Evolutionary conservation across 2,329 filamentous ascomycete species (phyloP), one percentile per base, ranked within the genome.

Genomic region (Venturia asperata): DNA sequence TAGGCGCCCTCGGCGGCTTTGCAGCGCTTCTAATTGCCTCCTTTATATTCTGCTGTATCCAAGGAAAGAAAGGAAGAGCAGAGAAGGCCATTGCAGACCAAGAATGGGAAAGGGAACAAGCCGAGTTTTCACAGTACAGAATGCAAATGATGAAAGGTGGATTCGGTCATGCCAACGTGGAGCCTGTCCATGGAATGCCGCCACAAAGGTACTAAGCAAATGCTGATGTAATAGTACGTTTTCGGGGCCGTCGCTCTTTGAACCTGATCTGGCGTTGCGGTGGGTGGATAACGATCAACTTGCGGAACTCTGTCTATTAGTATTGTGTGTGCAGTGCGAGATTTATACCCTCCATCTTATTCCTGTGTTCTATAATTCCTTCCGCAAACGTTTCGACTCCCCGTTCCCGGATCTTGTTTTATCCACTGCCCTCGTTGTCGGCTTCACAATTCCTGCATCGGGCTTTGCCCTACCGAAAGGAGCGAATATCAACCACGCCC

Each of bases 1-100:
- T 69, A 17, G 67, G 66, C 64, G 66, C 71, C 4, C 52, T 73
- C 37, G 72, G 71, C 10, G 68, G 70, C n/a, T 68, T 74, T 15
- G 71, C 68, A 21, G 65, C 76, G 30, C 65, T 66, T n/a, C 60
- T 69, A n/a, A 66, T 66, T 55, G 65, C 72, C 62, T 67, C 76
- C 64, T 47, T 70, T 43, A 34, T 49, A 41, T 75, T 76, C 70
- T 77, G 73, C 71, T 70, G 77, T 70, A 74, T 74, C 70, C 74
- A 76, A 68, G 73, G 74, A 58, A 74, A 74, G 61, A 72, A 71
- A 1, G 76, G 76, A 52, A 71, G 69, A 63, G 70, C 67, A 30
- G 75, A 76, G 63, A 70, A 71, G 63, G 71, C 71, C 30, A 66
- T 64, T 21, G 66, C 66, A 7, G 66, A 67, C 39, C 56, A 60